A percentile compares a stretch with the other conserved stretches of the same genome.
Evolutionary conservation across 208 protist species (phyloP).

Genomic region (Leishmania lainsoni): DNA sequence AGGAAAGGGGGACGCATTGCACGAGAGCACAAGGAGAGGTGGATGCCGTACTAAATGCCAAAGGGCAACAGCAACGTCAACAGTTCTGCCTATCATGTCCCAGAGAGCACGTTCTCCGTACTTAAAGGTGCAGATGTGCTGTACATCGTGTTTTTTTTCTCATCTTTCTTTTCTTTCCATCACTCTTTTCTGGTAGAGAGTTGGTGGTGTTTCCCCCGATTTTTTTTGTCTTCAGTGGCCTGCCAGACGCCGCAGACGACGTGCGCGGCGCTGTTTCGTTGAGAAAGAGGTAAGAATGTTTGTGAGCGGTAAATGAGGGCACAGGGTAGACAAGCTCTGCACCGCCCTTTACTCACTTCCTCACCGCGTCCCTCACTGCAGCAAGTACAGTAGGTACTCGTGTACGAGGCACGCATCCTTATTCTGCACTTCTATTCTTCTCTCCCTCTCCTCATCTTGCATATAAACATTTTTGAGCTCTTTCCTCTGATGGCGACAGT

Average conservation of each 20-base stretch:
- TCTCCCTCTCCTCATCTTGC: neutral
- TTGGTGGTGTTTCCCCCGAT: neutral
- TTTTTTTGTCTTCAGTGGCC: neutral
- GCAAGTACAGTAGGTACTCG: too few species aligned
- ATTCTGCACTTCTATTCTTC: too few species aligned
- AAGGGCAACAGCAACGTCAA: neutral
- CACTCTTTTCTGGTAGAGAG: neutral
- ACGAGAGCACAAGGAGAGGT: neutral
- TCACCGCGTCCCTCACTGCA: too few species aligned
- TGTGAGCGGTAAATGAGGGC: neutral
- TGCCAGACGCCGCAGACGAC: neutral
- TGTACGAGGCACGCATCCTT: too few species aligned
- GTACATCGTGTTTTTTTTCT: neutral
- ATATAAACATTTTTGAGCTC: neutral
- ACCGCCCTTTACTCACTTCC: neutral
- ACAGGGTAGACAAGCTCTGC: neutral
- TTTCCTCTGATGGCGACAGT: neutral
- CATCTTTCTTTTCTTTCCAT: neutral
- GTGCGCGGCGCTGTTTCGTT: neutral
- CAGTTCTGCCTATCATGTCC: neutral
- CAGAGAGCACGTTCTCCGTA: neutral
- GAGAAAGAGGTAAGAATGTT: neutral
- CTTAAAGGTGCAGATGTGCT: too few species aligned
- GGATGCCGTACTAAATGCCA: neutral
- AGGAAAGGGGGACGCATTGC: neutral